These are phyloP conservation scores for Fragaria ananassa DNA, from an alignment of 306 rosid genomes.

Conservation along the genomic window DNA sequence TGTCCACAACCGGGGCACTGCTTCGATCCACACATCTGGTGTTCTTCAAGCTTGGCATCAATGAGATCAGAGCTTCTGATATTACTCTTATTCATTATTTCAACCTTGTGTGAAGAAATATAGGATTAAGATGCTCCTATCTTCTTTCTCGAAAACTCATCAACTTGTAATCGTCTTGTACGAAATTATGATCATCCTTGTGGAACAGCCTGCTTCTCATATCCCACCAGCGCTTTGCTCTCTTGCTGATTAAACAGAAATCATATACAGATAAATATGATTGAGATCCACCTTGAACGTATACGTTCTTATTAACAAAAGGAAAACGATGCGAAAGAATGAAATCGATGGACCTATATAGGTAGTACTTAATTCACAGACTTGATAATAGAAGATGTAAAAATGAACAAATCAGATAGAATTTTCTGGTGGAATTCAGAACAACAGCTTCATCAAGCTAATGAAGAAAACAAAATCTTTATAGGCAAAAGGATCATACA, in stretches of 20 bases:
- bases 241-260: slow-evolving; percentile 10
- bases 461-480: background rate
- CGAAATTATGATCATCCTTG: slow-evolving; percentile 14
- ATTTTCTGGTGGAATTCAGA: background rate
- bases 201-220: slow-evolving; percentile 17
- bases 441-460: slow-evolving; percentile 6
- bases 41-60: slow-evolving; percentile 95
- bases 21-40: slow-evolving; percentile 94
- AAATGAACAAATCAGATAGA: background rate
- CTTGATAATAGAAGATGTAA: background rate
- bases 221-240: slow-evolving; percentile 17
- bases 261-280: background rate
- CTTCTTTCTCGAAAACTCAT: slow-evolving; percentile 26
- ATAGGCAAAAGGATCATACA: background rate
- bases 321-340: background rate
- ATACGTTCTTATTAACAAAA: background rate
- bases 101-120: background rate
- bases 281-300: background rate
- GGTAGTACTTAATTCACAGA: background rate
- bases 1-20: slow-evolving; percentile 97
- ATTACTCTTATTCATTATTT: slow-evolving; percentile 45
- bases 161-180: slow-evolving; percentile 17
- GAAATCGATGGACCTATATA: background rate
- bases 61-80: slow-evolving; percentile 78
- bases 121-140: slow-evolving; percentile 22